Evolutionary conservation across 306 rosid genomes (phyloP).

Genomic region (Rosa lucieae): DNA sequence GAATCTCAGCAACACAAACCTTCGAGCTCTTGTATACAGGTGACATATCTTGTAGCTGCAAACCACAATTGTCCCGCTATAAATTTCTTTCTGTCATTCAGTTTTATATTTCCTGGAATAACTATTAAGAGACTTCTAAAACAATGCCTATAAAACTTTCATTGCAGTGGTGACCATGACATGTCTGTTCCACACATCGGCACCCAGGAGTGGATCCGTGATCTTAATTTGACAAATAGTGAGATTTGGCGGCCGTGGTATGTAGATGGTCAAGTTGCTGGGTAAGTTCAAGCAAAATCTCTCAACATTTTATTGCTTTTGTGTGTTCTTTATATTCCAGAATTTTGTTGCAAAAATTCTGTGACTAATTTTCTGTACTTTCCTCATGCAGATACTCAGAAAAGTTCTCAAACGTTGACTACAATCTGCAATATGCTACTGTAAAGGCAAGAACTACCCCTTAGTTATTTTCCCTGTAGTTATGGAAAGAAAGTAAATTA

Average conservation of each 20-base stretch:
- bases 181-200: slow-evolving; percentile 27
- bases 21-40: slow-evolving; percentile 35
- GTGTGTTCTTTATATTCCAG: not conserved
- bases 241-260: slow-evolving; percentile 32
- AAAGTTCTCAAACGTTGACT: slow-evolving; percentile 15
- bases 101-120: not conserved
- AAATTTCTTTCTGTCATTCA: not conserved
- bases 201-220: slow-evolving; percentile 29
- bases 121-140: not conserved
- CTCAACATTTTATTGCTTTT: not conserved
- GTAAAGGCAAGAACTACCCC: slow-evolving; percentile 18
- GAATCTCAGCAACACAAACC: slow-evolving; percentile 27
- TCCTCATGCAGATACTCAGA: slow-evolving; percentile 27
- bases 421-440: slow-evolving; percentile 16
- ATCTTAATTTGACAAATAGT: slow-evolving; percentile 12
- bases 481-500: not conserved
- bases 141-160: not conserved
- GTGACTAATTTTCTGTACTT: not conserved
- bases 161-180: slow-evolving; percentile 36
- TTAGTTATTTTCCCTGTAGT: not conserved
- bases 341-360: not conserved
- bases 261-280: slow-evolving; percentile 37
- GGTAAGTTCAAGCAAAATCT: slow-evolving; percentile 19
- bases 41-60: slow-evolving; percentile 3
- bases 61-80: not conserved